A percentile compares a stretch with the other conserved stretches of the same genome.
Evolutionary conservation across 2,329 filamentous ascomycete genomes (phyloP).

Genomic region (Epichloe aotearoae): DNA sequence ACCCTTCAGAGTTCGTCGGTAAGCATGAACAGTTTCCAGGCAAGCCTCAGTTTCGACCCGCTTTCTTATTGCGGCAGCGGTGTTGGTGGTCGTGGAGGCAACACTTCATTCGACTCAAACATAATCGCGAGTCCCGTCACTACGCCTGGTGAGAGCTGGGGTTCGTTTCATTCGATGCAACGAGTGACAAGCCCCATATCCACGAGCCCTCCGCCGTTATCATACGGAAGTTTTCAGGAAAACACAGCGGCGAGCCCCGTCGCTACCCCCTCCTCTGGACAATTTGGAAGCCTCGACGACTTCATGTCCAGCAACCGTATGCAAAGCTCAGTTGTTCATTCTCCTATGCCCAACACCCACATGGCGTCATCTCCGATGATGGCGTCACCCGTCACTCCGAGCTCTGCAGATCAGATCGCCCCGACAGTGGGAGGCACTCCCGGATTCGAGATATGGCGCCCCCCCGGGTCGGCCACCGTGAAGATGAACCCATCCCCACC

Average conservation of each 20-base stretch:
- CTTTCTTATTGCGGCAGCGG: conserved; percentile 5
- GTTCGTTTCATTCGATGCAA: conserved; percentile 15
- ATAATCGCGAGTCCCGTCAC: conserved; percentile 19
- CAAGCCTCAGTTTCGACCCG: conserved; percentile 5
- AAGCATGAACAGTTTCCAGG: conserved; percentile 9
- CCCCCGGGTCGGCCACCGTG: conserved; percentile 14
- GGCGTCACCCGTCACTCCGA: conserved; percentile 10
- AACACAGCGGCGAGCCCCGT: conserved; percentile 16
- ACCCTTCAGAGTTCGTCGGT: conserved; percentile 9
- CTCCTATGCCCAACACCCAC: conserved; percentile 10
- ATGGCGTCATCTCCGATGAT: conserved; percentile 12
- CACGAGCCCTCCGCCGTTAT: conserved; percentile 16
- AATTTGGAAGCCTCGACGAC: conserved; percentile 20
- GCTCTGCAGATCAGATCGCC: conserved; percentile 8
- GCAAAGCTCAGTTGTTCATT: conserved; percentile 13
- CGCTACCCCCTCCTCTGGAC: conserved; percentile 13
- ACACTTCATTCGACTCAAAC: conserved; percentile 11
- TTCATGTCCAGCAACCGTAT: conserved; percentile 19
- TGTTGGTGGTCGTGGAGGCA: neutral
- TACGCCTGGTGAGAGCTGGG: conserved; percentile 20
- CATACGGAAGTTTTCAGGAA: conserved; percentile 21
- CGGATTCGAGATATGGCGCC: conserved; percentile 25
- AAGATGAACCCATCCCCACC: conserved; percentile 14
- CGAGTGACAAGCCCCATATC: conserved; percentile 21
- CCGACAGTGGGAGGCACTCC: conserved; percentile 19